These are phyloP conservation scores for Clohesyomyces aquaticus DNA, from an alignment of 495 filamentous ascomycete genomes.

Conservation along the genomic window DNA sequence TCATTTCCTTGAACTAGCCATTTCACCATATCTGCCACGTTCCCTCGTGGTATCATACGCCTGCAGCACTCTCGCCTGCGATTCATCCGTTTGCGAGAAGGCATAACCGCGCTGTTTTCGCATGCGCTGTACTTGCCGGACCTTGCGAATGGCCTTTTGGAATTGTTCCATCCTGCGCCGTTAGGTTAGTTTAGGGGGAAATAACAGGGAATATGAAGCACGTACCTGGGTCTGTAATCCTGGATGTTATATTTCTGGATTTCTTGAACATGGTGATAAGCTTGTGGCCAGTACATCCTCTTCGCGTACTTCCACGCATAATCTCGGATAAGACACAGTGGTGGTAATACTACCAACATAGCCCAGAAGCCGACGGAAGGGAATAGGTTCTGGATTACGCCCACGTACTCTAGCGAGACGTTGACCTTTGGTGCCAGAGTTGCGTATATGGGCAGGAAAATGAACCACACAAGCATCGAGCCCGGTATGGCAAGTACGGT, in stretches of 20 bases:
- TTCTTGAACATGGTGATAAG: constrained; percentile 98
- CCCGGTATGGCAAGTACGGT: constrained; percentile 95
- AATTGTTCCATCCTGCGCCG: constrained; percentile 91
- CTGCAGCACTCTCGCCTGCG: constrained; percentile 87
- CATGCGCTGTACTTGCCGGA: constrained; percentile 98
- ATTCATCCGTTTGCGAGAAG: constrained; percentile 97
- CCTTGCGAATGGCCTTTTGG: constrained; percentile 98
- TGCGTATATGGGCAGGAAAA: constrained; percentile 88
- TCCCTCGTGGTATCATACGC: constrained; percentile 96
- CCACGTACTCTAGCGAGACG: constrained; percentile 83
- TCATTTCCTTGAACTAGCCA: constrained; percentile 70
- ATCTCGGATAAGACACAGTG: constrained; percentile 84
- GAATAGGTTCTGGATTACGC: constrained; percentile 80
- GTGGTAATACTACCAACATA: constrained; percentile 78
- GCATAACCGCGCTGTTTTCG: constrained; percentile 98
- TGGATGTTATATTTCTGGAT: constrained; percentile 99
- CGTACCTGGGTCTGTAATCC: constrained; percentile 88
- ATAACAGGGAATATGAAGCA: constrained; percentile 15
- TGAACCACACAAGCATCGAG: constrained; percentile 87
- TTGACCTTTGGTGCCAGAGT: constrained; percentile 83
- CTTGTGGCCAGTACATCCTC: constrained; percentile 93
- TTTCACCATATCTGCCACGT: constrained; percentile 93
- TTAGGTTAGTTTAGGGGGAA: not conserved
- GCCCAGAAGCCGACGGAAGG: constrained; percentile 85
- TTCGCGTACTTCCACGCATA: constrained; percentile 81